A percentile compares a stretch with the other conserved stretches of the same genome.
Evolutionary conservation across 148 eudicot species (phyloP).

Genomic region (Talinum fruticosum): DNA sequence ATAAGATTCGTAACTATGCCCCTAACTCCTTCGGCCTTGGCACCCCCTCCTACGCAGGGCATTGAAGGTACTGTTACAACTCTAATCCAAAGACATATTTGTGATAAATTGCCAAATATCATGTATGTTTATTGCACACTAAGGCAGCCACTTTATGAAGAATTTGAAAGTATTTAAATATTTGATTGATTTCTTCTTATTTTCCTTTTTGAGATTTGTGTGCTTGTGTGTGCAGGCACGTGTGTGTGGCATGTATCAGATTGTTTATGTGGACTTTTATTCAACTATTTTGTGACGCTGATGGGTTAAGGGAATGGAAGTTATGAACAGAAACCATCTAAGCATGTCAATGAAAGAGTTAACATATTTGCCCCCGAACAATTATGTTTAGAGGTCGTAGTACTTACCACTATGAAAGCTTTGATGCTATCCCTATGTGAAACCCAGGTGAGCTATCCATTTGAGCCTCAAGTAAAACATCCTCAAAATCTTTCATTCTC

Average conservation of each 20-base stretch:
- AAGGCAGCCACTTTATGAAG: not conserved
- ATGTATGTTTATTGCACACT: too few species aligned
- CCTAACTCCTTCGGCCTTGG: too few species aligned
- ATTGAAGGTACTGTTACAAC: too few species aligned
- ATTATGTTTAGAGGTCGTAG: not conserved
- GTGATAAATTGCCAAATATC: too few species aligned
- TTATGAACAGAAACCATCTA: not conserved
- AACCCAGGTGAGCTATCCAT: constrained; percentile 30
- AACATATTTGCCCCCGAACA: not conserved
- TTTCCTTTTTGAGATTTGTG: not conserved
- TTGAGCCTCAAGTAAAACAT: constrained; percentile 49
- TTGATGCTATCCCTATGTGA: constrained; percentile 38
- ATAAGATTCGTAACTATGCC: too few species aligned
- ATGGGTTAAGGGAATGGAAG: not conserved
- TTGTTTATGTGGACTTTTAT: not conserved
- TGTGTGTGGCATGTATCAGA: not conserved
- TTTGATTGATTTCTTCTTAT: not conserved
- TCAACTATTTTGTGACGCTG: not conserved
- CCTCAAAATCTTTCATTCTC: constrained; percentile 43
- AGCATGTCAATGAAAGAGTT: not conserved
- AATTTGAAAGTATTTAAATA: not conserved
- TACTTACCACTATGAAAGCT: constrained; percentile 44
- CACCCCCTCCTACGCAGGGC: too few species aligned
- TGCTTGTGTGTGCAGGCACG: too few species aligned
- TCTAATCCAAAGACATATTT: too few species aligned